phyloP scores from a whole-genome alignment of 2,329 filamentous ascomycete genomes.

The Penicillium sp. region DNA sequence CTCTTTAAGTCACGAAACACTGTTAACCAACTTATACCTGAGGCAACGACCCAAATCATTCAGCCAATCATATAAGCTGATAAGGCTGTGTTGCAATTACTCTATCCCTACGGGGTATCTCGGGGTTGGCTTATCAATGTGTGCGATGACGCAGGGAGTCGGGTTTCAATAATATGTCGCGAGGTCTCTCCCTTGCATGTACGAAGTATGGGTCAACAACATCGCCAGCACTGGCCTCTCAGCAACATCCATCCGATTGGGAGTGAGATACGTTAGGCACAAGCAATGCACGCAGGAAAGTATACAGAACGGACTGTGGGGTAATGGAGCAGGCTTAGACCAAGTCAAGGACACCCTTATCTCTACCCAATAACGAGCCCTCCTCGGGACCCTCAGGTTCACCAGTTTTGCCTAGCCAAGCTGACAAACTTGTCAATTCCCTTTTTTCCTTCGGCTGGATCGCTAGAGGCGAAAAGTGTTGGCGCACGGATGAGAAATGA shows the following conservation, averaged over 20 bases:
- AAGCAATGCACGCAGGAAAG: not conserved
- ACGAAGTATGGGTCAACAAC: no score
- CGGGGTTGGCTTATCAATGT: not conserved
- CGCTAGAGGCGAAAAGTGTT: not conserved
- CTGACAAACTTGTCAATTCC: not conserved
- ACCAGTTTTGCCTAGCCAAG: not conserved
- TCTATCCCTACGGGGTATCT: not conserved
- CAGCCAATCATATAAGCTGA: not conserved
- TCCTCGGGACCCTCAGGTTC: not conserved
- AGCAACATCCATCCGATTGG: not conserved
- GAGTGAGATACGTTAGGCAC: not conserved
- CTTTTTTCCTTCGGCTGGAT: not conserved
- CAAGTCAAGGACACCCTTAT: slow-evolving; percentile 10
- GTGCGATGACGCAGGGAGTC: not conserved
- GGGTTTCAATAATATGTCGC: no score
- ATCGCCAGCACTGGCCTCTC: no score
- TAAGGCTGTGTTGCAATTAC: not conserved
- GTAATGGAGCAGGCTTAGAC: not conserved
- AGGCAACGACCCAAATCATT: not conserved
- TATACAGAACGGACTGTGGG: not conserved
- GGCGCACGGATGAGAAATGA: not conserved
- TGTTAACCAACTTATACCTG: not conserved
- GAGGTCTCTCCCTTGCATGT: not conserved
- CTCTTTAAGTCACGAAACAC: no score
- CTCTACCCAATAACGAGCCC: slow-evolving; percentile 18